Conservation (phyloP, 257 asterid genomes). For the Solanum acaule region DNA sequence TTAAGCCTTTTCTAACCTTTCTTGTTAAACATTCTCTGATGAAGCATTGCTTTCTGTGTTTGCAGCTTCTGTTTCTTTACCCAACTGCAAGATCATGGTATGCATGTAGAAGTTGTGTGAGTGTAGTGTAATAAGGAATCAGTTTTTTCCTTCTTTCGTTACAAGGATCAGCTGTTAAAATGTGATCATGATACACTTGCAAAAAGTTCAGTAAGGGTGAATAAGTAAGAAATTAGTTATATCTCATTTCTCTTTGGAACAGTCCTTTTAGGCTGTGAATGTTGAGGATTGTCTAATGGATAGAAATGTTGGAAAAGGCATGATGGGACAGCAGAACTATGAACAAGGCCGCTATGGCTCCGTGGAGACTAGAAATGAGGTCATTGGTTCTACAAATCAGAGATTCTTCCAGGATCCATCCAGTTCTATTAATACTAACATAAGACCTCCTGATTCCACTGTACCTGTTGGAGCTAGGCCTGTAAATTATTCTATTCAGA, state of each 20-base stretch:
- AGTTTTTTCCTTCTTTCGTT: not conserved
- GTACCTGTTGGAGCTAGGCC: constrained; percentile 50
- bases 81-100: not conserved
- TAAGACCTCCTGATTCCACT: constrained; percentile 46
- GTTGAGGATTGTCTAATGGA: constrained; percentile 32
- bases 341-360: constrained; percentile 47
- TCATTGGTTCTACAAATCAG: constrained; percentile 47
- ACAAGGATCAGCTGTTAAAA: not conserved
- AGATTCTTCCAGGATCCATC: constrained; percentile 54
- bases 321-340: constrained; percentile 35
- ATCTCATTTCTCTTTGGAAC: not conserved
- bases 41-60: not conserved
- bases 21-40: not conserved
- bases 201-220: not conserved
- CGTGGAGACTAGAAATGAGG: constrained; percentile 44
- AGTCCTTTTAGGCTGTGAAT: not conserved
- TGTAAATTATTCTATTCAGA: constrained; percentile 84
- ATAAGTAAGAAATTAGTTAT: not conserved
- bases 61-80: not conserved
- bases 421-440: constrained; percentile 34
- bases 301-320: constrained; percentile 35
- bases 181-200: not conserved
- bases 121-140: not conserved
- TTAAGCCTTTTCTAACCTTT: not conserved
- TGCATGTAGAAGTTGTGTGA: not conserved